Evolutionary conservation across 768 basidiomycete species (phyloP).

Genomic region (Phaffia australis): DNA sequence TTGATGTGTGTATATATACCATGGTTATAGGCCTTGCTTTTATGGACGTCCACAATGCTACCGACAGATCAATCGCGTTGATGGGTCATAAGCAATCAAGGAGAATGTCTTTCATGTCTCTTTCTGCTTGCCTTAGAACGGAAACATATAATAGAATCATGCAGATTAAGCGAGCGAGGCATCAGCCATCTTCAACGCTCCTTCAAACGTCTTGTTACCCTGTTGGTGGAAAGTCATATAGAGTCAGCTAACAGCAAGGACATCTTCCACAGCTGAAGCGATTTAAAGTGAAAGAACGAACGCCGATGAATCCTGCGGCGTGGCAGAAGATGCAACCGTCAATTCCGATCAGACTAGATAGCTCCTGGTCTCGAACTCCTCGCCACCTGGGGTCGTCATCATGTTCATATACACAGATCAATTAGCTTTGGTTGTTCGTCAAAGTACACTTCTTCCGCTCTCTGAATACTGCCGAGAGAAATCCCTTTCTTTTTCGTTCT

Average conservation of each 20-base stretch:
- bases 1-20: too few relatives aligned
- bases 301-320: slow-evolving; percentile 93
- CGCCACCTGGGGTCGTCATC: slow-evolving; percentile 50
- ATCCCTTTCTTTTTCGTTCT: too few relatives aligned
- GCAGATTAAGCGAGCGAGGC: slow-evolving; percentile 44
- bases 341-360: slow-evolving; percentile 63
- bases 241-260: slow-evolving; percentile 10
- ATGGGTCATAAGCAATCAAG: too few relatives aligned
- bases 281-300: slow-evolving; percentile 22
- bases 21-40: too few relatives aligned
- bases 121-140: slow-evolving; percentile 13
- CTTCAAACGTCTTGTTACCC: slow-evolving; percentile 80
- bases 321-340: slow-evolving; percentile 83
- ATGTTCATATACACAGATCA: not conserved
- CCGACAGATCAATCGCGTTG: too few relatives aligned
- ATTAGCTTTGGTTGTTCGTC: not conserved
- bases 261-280: slow-evolving; percentile 9
- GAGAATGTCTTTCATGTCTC: not conserved
- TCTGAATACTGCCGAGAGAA: too few relatives aligned
- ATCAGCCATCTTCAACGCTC: slow-evolving; percentile 68
- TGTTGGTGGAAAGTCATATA: slow-evolving; percentile 33
- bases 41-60: too few relatives aligned
- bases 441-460: too few relatives aligned
- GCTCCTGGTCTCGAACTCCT: slow-evolving; percentile 71
- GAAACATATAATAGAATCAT: slow-evolving; percentile 31